A percentile compares a stretch with the other conserved stretches of the same genome.
phyloP scores from a whole-genome alignment of 306 rosid species.

The Oxytropis ochrocephala region DNA sequence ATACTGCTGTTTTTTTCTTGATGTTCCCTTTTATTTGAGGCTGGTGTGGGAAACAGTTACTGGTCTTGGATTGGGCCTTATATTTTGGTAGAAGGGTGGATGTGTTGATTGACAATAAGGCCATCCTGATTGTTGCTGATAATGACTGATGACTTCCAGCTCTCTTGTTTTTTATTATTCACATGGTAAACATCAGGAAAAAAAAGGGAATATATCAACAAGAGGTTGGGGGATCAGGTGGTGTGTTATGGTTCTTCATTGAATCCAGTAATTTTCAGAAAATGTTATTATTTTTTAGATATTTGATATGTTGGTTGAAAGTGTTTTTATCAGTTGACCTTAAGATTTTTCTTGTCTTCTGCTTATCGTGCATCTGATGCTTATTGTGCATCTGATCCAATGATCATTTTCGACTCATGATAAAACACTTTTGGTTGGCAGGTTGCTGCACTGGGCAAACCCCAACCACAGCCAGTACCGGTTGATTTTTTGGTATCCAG shows the following conservation, averaged over 20 bases:
- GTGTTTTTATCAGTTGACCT: neutral
- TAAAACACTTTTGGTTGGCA: slow-evolving; percentile 33
- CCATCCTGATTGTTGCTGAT: neutral
- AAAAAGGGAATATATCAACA: neutral
- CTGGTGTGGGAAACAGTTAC: neutral
- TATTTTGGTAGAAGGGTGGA: neutral
- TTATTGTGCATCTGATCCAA: slow-evolving; percentile 8
- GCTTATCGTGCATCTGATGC: slow-evolving; percentile 3
- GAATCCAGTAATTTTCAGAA: neutral
- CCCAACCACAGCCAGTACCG: slow-evolving; percentile 63
- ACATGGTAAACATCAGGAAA: neutral
- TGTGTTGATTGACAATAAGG: neutral
- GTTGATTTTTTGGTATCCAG: slow-evolving; percentile 66
- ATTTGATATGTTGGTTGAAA: slow-evolving; percentile 3
- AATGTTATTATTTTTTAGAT: slow-evolving; percentile 8
- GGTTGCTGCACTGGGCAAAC: slow-evolving; percentile 52
- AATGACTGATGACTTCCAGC: neutral
- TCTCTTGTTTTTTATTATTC: neutral
- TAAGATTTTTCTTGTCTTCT: neutral
- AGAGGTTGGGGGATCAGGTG: slow-evolving; percentile 15
- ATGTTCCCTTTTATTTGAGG: neutral
- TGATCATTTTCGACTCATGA: slow-evolving; percentile 15
- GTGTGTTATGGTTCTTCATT: neutral
- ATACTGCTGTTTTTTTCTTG: neutral
- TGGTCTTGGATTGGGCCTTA: neutral